phyloP scores from a whole-genome alignment of 2,329 filamentous ascomycete species.

The Claviceps maximensis region DNA sequence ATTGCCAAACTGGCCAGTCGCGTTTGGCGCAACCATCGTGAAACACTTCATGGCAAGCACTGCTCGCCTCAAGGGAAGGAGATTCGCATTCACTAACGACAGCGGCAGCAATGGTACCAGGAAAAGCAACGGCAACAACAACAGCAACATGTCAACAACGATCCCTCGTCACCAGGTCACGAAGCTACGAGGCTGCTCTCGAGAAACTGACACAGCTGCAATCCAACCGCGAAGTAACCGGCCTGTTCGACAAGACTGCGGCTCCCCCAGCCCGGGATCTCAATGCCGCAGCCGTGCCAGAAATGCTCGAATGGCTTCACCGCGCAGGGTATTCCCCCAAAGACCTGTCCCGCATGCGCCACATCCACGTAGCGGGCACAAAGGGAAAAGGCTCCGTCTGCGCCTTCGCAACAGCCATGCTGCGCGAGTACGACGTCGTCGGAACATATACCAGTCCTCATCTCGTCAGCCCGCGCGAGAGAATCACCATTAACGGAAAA shows the following conservation, averaged over 20 bases:
- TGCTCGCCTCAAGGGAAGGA: neutral
- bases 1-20: neutral
- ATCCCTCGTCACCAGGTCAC: constrained; percentile 11
- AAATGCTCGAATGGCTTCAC: constrained; percentile 66
- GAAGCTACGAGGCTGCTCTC: constrained; percentile 53
- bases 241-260: constrained; percentile 28
- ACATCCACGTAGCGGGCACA: constrained; percentile 79
- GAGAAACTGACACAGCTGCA: constrained; percentile 62
- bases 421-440: constrained; percentile 39
- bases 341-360: constrained; percentile 30
- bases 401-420: constrained; percentile 67
- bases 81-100: neutral
- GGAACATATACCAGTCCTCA: constrained; percentile 83
- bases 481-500: constrained; percentile 65
- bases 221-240: constrained; percentile 57
- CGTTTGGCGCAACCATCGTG: neutral
- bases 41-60: neutral
- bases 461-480: constrained; percentile 68
- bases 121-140: neutral
- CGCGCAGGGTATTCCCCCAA: constrained; percentile 56
- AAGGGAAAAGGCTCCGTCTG: constrained; percentile 90
- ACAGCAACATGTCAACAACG: neutral
- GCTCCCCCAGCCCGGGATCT: constrained; percentile 34
- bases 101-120: too few relatives aligned
- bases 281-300: constrained; percentile 65